phyloP scores from a whole-genome alignment of 2,329 filamentous ascomycete genomes.

The Pseudogymnoascus sp. region DNA sequence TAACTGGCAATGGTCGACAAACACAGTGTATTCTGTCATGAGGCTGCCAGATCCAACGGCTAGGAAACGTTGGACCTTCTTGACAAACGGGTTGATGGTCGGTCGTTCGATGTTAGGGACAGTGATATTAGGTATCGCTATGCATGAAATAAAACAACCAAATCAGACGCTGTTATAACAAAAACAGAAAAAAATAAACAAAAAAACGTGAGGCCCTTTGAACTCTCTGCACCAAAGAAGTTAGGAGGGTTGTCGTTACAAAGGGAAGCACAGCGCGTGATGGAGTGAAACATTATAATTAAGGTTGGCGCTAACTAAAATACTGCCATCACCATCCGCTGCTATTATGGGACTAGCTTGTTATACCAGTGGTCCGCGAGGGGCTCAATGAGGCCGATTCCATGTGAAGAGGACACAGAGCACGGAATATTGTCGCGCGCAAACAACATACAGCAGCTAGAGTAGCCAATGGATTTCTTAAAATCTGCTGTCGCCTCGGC shows the following conservation, averaged over 20 bases:
- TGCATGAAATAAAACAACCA: slow-evolving; percentile 1
- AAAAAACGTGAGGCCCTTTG: background rate
- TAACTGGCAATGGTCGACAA: background rate
- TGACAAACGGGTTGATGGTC: background rate
- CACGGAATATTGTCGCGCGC: slow-evolving; percentile 2
- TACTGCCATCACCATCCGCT: slow-evolving; percentile 1
- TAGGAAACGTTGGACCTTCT: background rate
- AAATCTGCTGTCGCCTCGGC: slow-evolving; percentile 96
- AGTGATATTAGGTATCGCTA: background rate
- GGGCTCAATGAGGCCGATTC: background rate
- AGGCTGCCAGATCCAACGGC: background rate
- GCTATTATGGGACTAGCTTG: slow-evolving; percentile 5
- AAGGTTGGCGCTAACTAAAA: slow-evolving; percentile 7
- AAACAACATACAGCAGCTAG: background rate
- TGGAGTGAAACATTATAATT: slow-evolving; percentile 9
- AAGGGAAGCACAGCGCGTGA: background rate
- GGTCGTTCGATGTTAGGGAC: background rate
- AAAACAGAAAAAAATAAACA: background rate
- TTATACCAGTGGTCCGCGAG: background rate
- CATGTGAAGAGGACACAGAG: background rate
- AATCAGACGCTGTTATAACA: background rate
- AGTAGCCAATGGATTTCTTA: slow-evolving; percentile 76
- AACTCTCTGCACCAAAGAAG: background rate
- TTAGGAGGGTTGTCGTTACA: background rate
- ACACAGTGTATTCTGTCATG: background rate